A percentile compares a stretch with the other conserved stretches of the same genome.
Conservation (phyloP, 2,329 filamentous ascomycete genomes). For the Grosmannia clavigera region DNA sequence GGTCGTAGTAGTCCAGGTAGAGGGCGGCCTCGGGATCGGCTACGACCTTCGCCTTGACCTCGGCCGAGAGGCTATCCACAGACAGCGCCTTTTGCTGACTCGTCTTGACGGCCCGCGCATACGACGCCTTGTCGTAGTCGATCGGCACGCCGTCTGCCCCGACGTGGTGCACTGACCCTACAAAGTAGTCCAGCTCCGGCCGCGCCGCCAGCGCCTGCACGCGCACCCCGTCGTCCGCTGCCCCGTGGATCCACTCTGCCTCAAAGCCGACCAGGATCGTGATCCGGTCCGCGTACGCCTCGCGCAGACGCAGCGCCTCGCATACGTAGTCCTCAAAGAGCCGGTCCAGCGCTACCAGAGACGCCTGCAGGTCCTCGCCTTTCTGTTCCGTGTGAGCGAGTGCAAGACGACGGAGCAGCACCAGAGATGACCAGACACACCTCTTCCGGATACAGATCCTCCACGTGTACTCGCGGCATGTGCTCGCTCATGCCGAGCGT, state of each 20-base stretch:
- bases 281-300: constrained; percentile 58
- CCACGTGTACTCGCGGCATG: constrained; percentile 64
- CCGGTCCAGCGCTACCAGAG: constrained; percentile 34
- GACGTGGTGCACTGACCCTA: constrained; percentile 88
- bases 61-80: constrained; percentile 22
- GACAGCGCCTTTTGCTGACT: not conserved
- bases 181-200: constrained; percentile 58
- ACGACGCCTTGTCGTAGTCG: constrained; percentile 65
- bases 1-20: constrained; percentile 77
- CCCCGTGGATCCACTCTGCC: constrained; percentile 76
- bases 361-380: constrained; percentile 34
- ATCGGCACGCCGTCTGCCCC: constrained; percentile 69
- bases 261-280: constrained; percentile 83
- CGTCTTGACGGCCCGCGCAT: constrained; percentile 41
- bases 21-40: constrained; percentile 54
- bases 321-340: constrained; percentile 60
- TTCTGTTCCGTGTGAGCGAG: constrained; percentile 30
- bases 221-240: constrained; percentile 43
- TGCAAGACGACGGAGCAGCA: not conserved
- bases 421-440: constrained; percentile 17
- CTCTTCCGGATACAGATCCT: constrained; percentile 90
- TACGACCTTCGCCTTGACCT: constrained; percentile 20
- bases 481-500: constrained; percentile 88
- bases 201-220: constrained; percentile 47
- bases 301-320: constrained; percentile 63